phyloP scores from a whole-genome alignment of 176 grass and related monocot species.

The Hsuehochloa calcarea region DNA sequence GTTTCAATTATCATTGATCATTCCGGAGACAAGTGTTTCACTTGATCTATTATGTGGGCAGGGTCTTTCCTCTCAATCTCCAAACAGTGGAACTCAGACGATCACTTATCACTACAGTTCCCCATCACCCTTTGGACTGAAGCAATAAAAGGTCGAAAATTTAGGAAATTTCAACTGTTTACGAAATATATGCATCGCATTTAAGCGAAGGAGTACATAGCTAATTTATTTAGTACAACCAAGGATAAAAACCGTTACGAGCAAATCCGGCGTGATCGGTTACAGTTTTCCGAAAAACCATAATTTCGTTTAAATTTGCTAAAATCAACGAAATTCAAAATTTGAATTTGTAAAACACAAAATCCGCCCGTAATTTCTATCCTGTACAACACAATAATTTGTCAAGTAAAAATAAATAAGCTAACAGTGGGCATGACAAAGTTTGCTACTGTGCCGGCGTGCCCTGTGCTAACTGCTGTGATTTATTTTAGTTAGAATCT shows the following conservation, averaged over 20 bases:
- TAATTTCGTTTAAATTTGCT: no score
- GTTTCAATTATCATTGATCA: neutral
- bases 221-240: neutral
- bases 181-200: neutral
- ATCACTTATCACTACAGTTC: slow-evolving; percentile 56
- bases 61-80: slow-evolving; percentile 73
- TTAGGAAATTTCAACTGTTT: slow-evolving; percentile 3
- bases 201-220: neutral
- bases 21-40: neutral
- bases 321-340: no score
- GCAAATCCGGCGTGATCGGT: no score
- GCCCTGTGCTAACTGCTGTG: neutral
- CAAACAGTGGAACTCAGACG: slow-evolving; percentile 69
- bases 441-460: neutral
- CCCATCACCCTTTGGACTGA: slow-evolving; percentile 61
- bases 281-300: no score
- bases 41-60: slow-evolving; percentile 32
- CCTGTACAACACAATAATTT: neutral
- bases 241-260: no score
- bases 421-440: neutral
- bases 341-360: no score
- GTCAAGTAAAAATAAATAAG: neutral
- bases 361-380: no score
- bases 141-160: slow-evolving; percentile 65
- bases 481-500: neutral